Conservation (phyloP, 2,329 filamentous ascomycete species). For the Aspergillus fumigatus region DNA sequence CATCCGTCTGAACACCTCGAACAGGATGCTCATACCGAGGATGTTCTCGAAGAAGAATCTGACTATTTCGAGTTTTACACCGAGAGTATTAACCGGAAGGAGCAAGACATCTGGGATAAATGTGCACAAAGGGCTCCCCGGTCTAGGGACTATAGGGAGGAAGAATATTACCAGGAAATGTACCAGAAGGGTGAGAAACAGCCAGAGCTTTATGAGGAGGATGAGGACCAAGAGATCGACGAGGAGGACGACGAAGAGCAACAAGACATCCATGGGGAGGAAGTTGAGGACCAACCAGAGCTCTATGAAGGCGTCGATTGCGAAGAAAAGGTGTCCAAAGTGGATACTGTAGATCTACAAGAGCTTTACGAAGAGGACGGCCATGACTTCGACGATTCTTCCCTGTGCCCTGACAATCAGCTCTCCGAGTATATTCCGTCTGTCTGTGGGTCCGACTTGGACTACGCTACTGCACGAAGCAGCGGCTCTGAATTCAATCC, state of each 20-base stretch:
- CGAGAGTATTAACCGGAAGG: neutral
- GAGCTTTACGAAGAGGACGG: neutral
- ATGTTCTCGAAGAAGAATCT: neutral
- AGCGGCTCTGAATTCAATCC: neutral
- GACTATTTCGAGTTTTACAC: conserved; percentile 1
- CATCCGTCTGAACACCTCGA: neutral
- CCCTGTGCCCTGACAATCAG: neutral
- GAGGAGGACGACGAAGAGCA: neutral
- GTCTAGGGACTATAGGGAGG: neutral
- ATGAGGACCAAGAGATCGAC: neutral
- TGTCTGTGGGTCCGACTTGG: neutral
- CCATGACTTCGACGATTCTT: neutral
- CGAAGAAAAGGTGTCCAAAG: neutral
- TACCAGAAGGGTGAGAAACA: neutral
- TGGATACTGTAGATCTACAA: neutral
- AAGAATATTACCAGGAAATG: neutral
- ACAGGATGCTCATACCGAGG: neutral
- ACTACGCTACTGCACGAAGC: conserved; percentile 5
- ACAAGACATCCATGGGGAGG: neutral
- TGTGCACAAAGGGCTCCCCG: neutral
- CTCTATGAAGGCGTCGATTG: neutral
- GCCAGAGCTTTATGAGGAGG: neutral
- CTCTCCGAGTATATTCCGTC: neutral
- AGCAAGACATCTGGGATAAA: neutral
- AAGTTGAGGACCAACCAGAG: neutral